These are phyloP conservation scores for Ceratonia siliqua DNA, from an alignment of 306 rosid genomes.

Conservation along the genomic window DNA sequence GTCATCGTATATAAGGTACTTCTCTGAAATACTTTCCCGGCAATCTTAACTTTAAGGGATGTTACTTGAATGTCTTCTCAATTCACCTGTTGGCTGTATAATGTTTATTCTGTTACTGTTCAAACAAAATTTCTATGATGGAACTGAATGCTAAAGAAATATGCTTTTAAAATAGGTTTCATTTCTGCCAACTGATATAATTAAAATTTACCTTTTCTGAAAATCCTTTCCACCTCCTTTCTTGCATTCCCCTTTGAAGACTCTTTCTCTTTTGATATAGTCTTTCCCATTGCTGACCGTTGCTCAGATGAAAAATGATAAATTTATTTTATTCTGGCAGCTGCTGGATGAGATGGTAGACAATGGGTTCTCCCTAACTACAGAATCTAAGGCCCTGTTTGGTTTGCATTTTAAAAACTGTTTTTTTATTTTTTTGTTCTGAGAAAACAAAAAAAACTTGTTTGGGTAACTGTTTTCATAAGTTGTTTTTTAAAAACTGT, in stretches of 20 bases:
- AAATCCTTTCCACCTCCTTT: not conserved
- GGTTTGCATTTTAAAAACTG: too few relatives aligned
- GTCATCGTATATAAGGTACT: constrained; percentile 85
- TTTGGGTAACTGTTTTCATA: too few relatives aligned
- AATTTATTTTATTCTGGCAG: not conserved
- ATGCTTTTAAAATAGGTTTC: not conserved
- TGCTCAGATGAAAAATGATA: not conserved
- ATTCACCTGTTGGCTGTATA: not conserved
- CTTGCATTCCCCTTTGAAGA: not conserved
- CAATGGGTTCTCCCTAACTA: constrained; percentile 95
- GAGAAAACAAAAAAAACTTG: too few relatives aligned
- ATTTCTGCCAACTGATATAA: not conserved
- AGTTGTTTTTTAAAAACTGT: too few relatives aligned
- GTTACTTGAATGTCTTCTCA: not conserved
- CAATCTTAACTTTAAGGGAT: constrained; percentile 10
- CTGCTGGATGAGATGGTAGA: constrained; percentile 96
- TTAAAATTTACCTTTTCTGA: not conserved
- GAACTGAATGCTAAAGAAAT: not conserved
- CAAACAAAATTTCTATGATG: constrained; percentile 8
- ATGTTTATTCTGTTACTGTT: not conserved
- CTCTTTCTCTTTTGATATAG: not conserved
- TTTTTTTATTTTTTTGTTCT: too few relatives aligned
- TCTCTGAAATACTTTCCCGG: not conserved
- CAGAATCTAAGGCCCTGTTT: too few relatives aligned
- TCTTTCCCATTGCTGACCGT: not conserved